These are phyloP conservation scores for Paxillus involutus DNA, from an alignment of 768 basidiomycete species.

Conservation along the genomic window DNA sequence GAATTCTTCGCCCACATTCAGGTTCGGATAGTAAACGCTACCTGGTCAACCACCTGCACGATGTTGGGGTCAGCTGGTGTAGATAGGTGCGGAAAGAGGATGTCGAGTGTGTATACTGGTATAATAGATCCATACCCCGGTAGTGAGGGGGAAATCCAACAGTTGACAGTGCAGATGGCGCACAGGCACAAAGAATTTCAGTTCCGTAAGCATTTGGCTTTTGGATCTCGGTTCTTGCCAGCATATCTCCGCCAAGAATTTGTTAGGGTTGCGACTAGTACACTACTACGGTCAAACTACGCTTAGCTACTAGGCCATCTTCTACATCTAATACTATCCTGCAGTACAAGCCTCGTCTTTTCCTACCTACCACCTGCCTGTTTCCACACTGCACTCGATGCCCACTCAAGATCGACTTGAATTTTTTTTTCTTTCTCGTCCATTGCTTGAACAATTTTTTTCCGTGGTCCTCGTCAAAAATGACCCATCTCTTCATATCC, in stretches of 20 bases:
- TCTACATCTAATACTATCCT: too few species aligned
- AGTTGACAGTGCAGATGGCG: neutral
- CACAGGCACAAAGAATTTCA: constrained; percentile 24
- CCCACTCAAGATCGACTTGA: neutral
- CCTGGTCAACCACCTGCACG: constrained; percentile 4
- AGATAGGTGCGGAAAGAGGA: too few species aligned
- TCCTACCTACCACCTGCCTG: too few species aligned
- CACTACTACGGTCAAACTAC: too few species aligned
- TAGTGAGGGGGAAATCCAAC: constrained; percentile 6
- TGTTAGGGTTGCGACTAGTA: neutral
- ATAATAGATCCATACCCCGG: too few species aligned
- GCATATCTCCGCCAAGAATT: constrained; percentile 28
- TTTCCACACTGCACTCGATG: neutral
- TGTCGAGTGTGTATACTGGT: too few species aligned
- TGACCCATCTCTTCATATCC: constrained; percentile 31
- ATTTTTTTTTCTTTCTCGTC: neutral
- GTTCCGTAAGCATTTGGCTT: constrained; percentile 33
- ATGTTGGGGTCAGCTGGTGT: too few species aligned
- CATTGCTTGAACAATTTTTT: constrained; percentile 23
- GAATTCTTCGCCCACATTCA: constrained; percentile 10
- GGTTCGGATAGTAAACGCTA: constrained; percentile 30
- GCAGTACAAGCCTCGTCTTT: too few species aligned
- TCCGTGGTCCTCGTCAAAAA: constrained; percentile 5
- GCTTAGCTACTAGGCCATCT: too few species aligned
- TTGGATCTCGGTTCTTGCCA: constrained; percentile 28